Base-by-base conservation (phyloP, 768 basidiomycete genomes). In the Leccinum uliginosum region DNA sequence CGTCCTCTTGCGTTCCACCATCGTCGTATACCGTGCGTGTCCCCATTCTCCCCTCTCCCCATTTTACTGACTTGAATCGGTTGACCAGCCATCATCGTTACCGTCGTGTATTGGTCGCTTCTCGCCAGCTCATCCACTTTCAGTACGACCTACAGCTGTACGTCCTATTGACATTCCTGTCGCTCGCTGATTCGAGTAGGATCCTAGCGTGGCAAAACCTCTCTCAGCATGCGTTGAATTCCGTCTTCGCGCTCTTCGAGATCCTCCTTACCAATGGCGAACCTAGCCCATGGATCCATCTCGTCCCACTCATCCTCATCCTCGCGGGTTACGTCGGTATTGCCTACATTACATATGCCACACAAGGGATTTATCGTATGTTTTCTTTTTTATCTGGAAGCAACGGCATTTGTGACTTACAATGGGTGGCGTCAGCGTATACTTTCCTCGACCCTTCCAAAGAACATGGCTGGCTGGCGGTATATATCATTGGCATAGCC, bases 361-460 rank as follows among this genome's bases (percentile, higher is more conserved):
- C 80, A 0, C 84, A 86, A 63, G 80, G 81, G 0, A 79, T 86
- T 63, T 90, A 89, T 66, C 68, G 87, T 89, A 59, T 53, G 84
- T 69, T 38, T 17, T 0, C 0, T 29, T 32, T 32, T 24, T 9
- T 6, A 17, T 17, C 15, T 26, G n/a, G 21, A 6, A 12, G 9
- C 12, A 21, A 30, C 10, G 32, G 17, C n/a, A 21, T 24, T 24
- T n/a, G 29, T 15, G 7, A 50, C 8, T 65, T 34, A 66, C 43
- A 47, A 53, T 11, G 15, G 6, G n/a, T 27, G 44, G 14, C 14
- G n/a, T 21, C 57, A 89, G 87, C 82, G 1, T 90, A 89, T 67
- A 49, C 67, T 11, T 90, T 89, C 75, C 80, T 90, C 8, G 67
- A 89, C 62, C 86, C 88, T 0, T 26, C 59, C 8, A 69, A 64